Percentiles rank a stretch among this genome's conserved stretches.
Evolutionary conservation across 345 rosid species (phyloP).

Genomic region (Sonneratia caseolaris): DNA sequence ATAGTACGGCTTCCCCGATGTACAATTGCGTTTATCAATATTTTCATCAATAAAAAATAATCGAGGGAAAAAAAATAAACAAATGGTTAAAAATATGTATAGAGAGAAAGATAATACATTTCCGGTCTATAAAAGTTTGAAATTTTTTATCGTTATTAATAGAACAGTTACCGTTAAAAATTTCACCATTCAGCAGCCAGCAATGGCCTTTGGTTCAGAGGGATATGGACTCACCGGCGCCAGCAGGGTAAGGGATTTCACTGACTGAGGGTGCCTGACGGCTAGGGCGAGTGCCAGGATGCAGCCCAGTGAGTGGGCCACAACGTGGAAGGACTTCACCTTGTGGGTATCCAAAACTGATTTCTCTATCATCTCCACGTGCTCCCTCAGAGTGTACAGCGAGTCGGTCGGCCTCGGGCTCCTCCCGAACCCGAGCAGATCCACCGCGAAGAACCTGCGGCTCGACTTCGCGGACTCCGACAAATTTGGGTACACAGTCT

Average conservation of each 20-base stretch:
- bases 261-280: conserved; percentile 59
- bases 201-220: too few species aligned
- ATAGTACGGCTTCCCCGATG: conserved; percentile 57
- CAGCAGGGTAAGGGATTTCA: conserved; percentile 78
- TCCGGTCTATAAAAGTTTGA: too few species aligned
- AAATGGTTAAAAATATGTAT: neutral
- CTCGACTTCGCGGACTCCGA: conserved; percentile 50
- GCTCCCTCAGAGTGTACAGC: conserved; percentile 80
- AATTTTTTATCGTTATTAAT: too few species aligned
- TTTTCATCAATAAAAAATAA: neutral
- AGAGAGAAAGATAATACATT: neutral
- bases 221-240: conserved; percentile 58
- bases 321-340: conserved; percentile 83
- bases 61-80: too few species aligned
- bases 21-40: neutral
- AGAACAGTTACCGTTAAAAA: too few species aligned
- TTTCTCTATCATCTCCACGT: conserved; percentile 84
- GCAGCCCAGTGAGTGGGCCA: conserved; percentile 99
- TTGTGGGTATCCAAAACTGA: conserved; percentile 44
- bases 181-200: too few species aligned
- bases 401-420: conserved; percentile 96
- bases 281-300: conserved; percentile 91
- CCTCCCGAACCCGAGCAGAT: conserved; percentile 83
- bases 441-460: conserved; percentile 74
- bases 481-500: conserved; percentile 84